Conservation (phyloP, 176 grass and related monocot genomes). For the Puccinellia tenuiflora region DNA sequence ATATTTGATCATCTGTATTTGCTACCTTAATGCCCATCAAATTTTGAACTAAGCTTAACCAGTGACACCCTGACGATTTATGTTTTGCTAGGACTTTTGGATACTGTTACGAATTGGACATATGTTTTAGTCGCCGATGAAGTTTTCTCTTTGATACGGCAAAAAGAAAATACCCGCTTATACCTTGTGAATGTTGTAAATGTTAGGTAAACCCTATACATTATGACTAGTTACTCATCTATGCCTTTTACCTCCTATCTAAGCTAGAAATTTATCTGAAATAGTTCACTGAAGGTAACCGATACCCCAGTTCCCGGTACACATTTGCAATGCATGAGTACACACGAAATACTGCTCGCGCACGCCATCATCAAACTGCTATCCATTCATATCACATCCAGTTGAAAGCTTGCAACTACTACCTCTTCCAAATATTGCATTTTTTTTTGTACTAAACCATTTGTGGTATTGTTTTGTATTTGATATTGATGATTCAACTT, state of each 20-base stretch:
- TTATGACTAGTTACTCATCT: neutral
- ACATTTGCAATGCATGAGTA: neutral
- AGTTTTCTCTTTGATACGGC: conserved; percentile 66
- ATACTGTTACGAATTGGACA: conserved; percentile 72
- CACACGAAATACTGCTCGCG: neutral
- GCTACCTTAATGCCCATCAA: neutral
- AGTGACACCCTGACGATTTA: too few relatives aligned
- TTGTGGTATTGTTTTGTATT: conserved; percentile 4
- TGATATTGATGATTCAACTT: conserved; percentile 18
- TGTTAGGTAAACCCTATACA: conserved; percentile 48
- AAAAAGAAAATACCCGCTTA: conserved; percentile 65
- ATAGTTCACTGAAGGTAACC: neutral
- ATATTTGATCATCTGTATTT: conserved; percentile 8
- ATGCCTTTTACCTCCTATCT: neutral
- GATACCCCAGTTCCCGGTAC: neutral
- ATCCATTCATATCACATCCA: conserved; percentile 1
- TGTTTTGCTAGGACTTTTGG: conserved; percentile 56
- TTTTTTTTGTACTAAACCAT: neutral
- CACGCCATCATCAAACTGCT: conserved; percentile 1
- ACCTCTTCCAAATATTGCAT: conserved; percentile 20
- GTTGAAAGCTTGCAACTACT: neutral
- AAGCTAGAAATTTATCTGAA: neutral
- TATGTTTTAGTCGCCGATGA: conserved; percentile 80
- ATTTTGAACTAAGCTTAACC: neutral
- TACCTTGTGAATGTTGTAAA: conserved; percentile 83